phyloP scores from a whole-genome alignment of 306 rosid species.

The Pterocarpus santalinus region DNA sequence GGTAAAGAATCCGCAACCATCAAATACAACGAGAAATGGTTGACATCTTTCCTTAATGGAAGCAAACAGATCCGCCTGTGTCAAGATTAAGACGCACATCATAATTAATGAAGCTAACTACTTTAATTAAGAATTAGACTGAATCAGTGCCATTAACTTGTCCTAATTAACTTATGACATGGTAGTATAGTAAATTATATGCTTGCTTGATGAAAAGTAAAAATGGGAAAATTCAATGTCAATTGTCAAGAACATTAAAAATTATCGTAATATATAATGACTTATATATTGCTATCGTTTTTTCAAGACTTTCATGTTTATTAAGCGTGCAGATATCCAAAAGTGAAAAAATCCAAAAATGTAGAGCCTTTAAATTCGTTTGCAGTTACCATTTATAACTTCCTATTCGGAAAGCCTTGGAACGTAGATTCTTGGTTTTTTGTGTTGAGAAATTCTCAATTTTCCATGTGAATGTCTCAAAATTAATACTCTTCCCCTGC shows the following conservation, averaged over 20 bases:
- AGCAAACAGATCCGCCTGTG: constrained; percentile 46
- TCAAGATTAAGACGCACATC: neutral
- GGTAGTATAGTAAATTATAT: no score
- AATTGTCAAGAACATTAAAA: neutral
- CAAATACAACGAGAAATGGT: constrained; percentile 49
- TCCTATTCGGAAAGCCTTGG: constrained; percentile 46
- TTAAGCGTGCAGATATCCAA: neutral
- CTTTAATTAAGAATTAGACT: neutral
- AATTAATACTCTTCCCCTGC: neutral
- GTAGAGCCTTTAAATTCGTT: neutral
- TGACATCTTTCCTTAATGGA: constrained; percentile 45
- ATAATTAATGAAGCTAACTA: neutral
- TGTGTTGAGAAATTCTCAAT: constrained; percentile 49
- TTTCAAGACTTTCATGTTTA: neutral
- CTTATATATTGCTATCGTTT: neutral
- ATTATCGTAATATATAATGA: neutral
- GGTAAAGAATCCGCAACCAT: constrained; percentile 54
- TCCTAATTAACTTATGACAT: no score
- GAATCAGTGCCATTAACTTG: no score
- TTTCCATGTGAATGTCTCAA: constrained; percentile 47
- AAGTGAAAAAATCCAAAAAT: neutral
- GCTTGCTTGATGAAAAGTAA: neutral
- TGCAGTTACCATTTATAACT: constrained; percentile 46
- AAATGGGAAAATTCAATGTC: neutral
- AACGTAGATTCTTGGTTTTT: constrained; percentile 43